These are phyloP conservation scores for Phytophthora fragariaefolia DNA, from an alignment of 352 stramenopile genomes.

Conservation along the genomic window DNA sequence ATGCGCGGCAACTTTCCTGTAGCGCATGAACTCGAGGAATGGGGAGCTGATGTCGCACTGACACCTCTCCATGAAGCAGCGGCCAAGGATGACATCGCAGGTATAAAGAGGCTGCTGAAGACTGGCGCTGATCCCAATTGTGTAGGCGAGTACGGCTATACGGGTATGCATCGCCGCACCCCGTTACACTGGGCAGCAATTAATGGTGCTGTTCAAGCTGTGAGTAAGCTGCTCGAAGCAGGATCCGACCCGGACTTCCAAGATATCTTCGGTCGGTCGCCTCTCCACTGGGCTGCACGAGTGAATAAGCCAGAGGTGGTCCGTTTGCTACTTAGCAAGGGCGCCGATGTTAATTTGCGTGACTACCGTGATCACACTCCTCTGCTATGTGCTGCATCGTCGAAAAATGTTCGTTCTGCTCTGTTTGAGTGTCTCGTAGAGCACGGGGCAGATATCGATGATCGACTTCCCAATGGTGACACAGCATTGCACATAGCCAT, in stretches of 20 bases:
- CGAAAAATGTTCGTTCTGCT: conserved; percentile 53
- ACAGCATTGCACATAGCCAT: conserved; percentile 80
- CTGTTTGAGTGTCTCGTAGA: conserved; percentile 63
- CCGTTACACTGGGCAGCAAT: conserved; percentile 79
- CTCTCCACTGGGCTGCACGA: conserved; percentile 72
- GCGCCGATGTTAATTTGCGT: conserved; percentile 60
- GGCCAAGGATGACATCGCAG: conserved; percentile 41
- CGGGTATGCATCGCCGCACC: conserved; percentile 68
- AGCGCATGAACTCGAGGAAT: conserved; percentile 67
- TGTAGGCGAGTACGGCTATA: conserved; percentile 73
- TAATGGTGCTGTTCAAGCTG: conserved; percentile 50
- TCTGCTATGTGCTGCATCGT: conserved; percentile 68
- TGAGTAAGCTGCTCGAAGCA: conserved; percentile 53
- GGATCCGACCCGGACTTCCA: conserved; percentile 79
- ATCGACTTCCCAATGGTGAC: conserved; percentile 68
- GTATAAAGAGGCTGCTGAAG: conserved; percentile 57
- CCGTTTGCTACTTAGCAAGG: conserved; percentile 50
- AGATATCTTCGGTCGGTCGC: conserved; percentile 61
- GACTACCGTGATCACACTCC: conserved; percentile 70
- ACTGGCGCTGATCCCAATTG: conserved; percentile 64
- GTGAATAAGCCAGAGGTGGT: conserved; percentile 64
- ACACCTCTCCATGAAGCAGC: conserved; percentile 76
- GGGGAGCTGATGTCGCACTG: conserved; percentile 72
- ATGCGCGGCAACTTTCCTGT: conserved; percentile 72
- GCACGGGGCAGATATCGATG: conserved; percentile 70